These are phyloP conservation scores for Parathielavia hyrcaniae DNA, from an alignment of 495 filamentous ascomycete species.

Conservation along the genomic window DNA sequence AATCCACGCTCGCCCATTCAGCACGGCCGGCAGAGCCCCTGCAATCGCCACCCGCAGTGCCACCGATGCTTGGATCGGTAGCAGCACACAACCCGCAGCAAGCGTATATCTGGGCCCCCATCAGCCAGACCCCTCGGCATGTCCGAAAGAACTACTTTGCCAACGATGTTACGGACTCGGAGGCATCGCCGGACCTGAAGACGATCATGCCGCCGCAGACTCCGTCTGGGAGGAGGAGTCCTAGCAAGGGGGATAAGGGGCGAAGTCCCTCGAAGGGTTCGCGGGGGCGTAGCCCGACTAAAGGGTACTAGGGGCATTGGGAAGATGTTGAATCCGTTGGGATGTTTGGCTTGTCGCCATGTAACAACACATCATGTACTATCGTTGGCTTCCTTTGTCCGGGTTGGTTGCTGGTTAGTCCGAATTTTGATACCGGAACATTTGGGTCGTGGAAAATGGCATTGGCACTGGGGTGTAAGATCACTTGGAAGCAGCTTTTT, in stretches of 20 bases:
- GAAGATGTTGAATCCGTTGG: background rate
- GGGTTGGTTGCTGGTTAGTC: background rate
- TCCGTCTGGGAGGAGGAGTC: conserved; percentile 37
- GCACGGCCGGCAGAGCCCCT: conserved; percentile 23
- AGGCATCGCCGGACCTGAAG: conserved; percentile 34
- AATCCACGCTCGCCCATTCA: conserved; percentile 22
- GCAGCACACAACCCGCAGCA: conserved; percentile 32
- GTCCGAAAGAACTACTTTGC: conserved; percentile 30
- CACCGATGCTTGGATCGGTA: conserved; percentile 26
- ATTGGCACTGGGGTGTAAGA: background rate
- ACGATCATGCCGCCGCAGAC: conserved; percentile 38
- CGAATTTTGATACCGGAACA: background rate
- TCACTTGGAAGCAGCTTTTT: too few species aligned
- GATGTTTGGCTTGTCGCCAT: background rate
- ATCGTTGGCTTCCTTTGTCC: background rate
- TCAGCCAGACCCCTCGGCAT: conserved; percentile 39
- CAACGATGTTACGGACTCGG: conserved; percentile 40
- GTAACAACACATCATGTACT: conserved; percentile 1
- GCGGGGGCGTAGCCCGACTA: conserved; percentile 33
- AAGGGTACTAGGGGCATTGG: conserved; percentile 28
- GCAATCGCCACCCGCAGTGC: conserved; percentile 31
- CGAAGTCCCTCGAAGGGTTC: conserved; percentile 38
- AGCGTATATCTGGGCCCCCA: conserved; percentile 41
- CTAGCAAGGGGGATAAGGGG: conserved; percentile 41
- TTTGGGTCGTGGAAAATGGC: background rate